Percentiles rank a stretch among this genome's conserved stretches.
Conservation (phyloP, 768 basidiomycete species). For the Crassisporium funariophilum region DNA sequence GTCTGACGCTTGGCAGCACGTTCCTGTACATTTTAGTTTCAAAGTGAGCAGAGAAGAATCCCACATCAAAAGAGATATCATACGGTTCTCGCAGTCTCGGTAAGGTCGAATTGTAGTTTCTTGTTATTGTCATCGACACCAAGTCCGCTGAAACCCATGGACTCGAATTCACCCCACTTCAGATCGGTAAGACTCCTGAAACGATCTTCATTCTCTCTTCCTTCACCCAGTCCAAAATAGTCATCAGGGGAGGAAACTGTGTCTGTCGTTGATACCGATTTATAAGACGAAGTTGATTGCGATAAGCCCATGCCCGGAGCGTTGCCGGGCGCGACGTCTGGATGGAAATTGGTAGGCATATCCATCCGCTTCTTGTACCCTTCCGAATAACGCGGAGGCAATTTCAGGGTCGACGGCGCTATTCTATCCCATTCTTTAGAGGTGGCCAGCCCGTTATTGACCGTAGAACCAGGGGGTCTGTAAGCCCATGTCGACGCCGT, state of each 20-base stretch:
- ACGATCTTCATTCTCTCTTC: constrained; percentile 59
- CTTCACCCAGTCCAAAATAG: constrained; percentile 39
- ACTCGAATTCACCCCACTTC: constrained; percentile 92
- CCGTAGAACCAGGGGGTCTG: constrained; percentile 23
- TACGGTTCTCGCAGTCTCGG: constrained; percentile 78
- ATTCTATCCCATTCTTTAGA: constrained; percentile 83
- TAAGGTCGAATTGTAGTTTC: constrained; percentile 91
- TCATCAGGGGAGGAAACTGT: constrained; percentile 32
- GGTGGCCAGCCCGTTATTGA: constrained; percentile 47
- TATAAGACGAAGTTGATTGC: constrained; percentile 46
- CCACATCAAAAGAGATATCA: constrained; percentile 16
- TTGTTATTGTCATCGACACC: constrained; percentile 62
- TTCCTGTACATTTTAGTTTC: constrained; percentile 41
- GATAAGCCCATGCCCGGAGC: constrained; percentile 31
- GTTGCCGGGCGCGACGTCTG: constrained; percentile 41
- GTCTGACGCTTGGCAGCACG: constrained; percentile 77
- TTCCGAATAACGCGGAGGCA: constrained; percentile 73
- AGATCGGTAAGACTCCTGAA: constrained; percentile 84
- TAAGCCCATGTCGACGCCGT: constrained; percentile 53
- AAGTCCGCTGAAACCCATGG: constrained; percentile 70
- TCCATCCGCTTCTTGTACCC: constrained; percentile 78
- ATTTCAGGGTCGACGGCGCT: constrained; percentile 58
- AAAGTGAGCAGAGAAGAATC: constrained; percentile 1
- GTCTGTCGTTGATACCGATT: constrained; percentile 32
- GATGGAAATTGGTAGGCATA: constrained; percentile 61